Evolutionary conservation across 495 filamentous ascomycete species (phyloP).

Genomic region (Glutinoglossum americanum): DNA sequence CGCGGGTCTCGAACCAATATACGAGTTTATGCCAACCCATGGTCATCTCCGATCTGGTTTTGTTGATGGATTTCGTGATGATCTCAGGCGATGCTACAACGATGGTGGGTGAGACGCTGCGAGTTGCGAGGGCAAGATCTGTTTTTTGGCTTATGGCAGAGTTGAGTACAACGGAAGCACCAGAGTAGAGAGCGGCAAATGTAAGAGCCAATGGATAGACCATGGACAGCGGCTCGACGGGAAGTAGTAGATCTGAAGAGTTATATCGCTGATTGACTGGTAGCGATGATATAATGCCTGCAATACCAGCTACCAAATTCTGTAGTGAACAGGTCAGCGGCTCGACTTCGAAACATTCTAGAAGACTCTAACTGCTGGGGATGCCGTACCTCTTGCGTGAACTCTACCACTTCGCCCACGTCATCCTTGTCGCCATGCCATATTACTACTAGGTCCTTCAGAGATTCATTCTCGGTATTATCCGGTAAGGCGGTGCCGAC

Average conservation of each 20-base stretch:
- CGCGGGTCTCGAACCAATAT: constrained; percentile 46
- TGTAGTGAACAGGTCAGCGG: constrained; percentile 11
- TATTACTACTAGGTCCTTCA: constrained; percentile 16
- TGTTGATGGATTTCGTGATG: constrained; percentile 38
- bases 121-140: constrained; percentile 48
- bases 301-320: constrained; percentile 64
- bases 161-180: constrained; percentile 72
- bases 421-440: constrained; percentile 19
- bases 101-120: constrained; percentile 58
- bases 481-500: constrained; percentile 26
- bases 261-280: constrained; percentile 51
- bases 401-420: constrained; percentile 49
- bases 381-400: constrained; percentile 35
- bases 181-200: constrained; percentile 61
- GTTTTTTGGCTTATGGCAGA: constrained; percentile 53
- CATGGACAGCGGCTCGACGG: constrained; percentile 59
- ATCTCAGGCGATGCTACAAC: constrained; percentile 60
- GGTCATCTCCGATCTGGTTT: constrained; percentile 14
- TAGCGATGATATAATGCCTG: constrained; percentile 51
- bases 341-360: background rate
- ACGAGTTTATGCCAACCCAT: constrained; percentile 28
- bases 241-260: constrained; percentile 63
- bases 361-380: background rate
- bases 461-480: constrained; percentile 8
- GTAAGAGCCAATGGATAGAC: constrained; percentile 63